A percentile compares a stretch with the other conserved stretches of the same genome.
These are phyloP conservation scores for Populus euphratica DNA, from an alignment of 345 rosid genomes.

Conservation along the genomic window DNA sequence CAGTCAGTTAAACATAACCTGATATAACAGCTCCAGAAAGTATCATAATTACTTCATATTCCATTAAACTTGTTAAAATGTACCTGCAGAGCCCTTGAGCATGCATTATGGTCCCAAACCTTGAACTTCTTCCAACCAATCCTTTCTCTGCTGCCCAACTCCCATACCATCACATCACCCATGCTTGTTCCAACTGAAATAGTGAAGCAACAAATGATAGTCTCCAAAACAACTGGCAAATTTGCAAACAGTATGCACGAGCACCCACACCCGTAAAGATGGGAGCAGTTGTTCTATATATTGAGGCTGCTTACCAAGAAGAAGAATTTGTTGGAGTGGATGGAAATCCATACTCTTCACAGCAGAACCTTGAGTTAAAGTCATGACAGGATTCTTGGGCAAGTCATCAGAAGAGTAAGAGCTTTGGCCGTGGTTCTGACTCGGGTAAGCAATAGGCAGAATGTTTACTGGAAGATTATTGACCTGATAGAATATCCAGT, in stretches of 20 bases:
- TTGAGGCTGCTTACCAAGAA: constrained; percentile 57
- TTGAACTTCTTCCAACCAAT: constrained; percentile 54
- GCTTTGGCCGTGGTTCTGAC: constrained; percentile 72
- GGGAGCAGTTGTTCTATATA: constrained; percentile 7
- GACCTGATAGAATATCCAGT: constrained; percentile 40
- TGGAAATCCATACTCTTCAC: constrained; percentile 93
- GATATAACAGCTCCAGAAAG: background rate
- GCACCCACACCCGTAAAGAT: background rate
- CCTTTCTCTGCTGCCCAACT: constrained; percentile 61
- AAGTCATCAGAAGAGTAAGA: constrained; percentile 71
- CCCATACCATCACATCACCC: constrained; percentile 75
- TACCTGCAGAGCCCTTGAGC: constrained; percentile 68
- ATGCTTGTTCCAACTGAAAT: constrained; percentile 73
- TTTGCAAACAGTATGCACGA: background rate
- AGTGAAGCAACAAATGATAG: constrained; percentile 13
- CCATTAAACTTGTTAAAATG: constrained; percentile 12
- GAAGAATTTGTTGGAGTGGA: constrained; percentile 68
- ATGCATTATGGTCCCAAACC: constrained; percentile 57
- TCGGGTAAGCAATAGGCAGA: constrained; percentile 55
- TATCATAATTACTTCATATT: constrained; percentile 5
- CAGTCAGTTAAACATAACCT: constrained; percentile 9
- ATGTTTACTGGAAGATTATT: constrained; percentile 66
- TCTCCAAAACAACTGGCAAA: constrained; percentile 2
- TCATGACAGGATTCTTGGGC: constrained; percentile 61
- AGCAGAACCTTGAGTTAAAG: constrained; percentile 62